Evolutionary conservation across 129 eudicot species (phyloP), one percentile per base, ranked within the genome.

Genomic region (Deinandra increscens): DNA sequence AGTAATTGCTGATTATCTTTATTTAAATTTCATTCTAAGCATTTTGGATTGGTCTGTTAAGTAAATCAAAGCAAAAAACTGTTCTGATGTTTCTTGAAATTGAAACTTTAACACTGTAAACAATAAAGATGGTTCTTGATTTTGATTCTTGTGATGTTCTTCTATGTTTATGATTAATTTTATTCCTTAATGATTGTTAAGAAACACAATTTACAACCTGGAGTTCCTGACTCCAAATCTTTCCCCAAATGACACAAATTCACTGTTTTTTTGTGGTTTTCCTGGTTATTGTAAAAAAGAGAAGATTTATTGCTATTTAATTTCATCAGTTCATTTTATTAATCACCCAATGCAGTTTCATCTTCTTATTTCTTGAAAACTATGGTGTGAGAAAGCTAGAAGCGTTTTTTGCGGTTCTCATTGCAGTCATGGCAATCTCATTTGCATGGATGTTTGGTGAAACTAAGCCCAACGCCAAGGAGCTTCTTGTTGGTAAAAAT

Each of bases 401-500:
- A 77, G 97, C 97, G 44, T 87, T 91, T 68, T 92, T 92, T 54
- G 98, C 88, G 0, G 81, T 92, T 41, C 95, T 88, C 0, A 92
- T 92, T 72, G 96, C 89, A 41, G 80, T 79, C 26, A 92, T 92
- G 98, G 96, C 96, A 0, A 20, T 92, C 79, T 84, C 98, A 1
- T 92, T 92, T 22, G 98, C 96, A 9, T 92, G 96, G 96, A 82
- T 92, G 96, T 92, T 92, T 76, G 96, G 91, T 38, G 88, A 92
- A 75, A 88, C 98, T 15, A 92, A 92, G 64, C 98, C 98, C 55
- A 37, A 65, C 56, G 95, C 84, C 42, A 64, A 72, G 14, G 98
- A 92, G 58, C 96, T 92, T 75, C 83, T 89, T 50, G 20, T 82
- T 9, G 98, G 98, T 92, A 60, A 71, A 19, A 51, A 65, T 39